Evolutionary conservation across 1,284 basidiomycete species (phyloP), one percentile per base, ranked within the genome.

Genomic region (Boletellus sp.): DNA sequence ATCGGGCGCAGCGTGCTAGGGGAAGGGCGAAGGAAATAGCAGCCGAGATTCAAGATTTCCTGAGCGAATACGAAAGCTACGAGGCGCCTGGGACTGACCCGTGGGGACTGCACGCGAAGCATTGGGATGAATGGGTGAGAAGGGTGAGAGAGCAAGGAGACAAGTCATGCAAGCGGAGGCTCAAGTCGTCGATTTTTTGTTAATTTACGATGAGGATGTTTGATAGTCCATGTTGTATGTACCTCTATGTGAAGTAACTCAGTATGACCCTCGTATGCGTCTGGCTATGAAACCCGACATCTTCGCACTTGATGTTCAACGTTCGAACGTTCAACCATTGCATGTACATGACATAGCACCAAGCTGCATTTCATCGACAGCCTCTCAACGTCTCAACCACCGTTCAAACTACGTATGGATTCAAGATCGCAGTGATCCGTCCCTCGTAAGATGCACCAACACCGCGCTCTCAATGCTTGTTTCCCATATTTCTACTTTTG

Each of bases 401-500:
- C 33, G n/a, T 28, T 16, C 19, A 24, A 21, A 28, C 2, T 19
- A 6, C 16, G 28, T 21, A 28, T 11, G 7, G n/a, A 19, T 15
- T 38, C 26, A 43, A 35, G 44, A 22, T 57, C 11, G 49, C 24
- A 39, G 47, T n/a, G 50, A 47, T 12, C 30, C 40, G 21, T 78
- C 72, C 64, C 74, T 76, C 51, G 60, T 68, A 46, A 88, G 60
- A 54, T 81, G 75, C 32, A 77, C 72, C 60, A 90, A 71, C 51
- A 80, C 82, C 28, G 83, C 85, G 58, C 85, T 80, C 68, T 90
- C 87, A 49, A 90, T 77, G 40, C 82, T 84, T 45, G 78, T 78
- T 68, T 88, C 85, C 87, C 87, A 89, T 47, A 87, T 66, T 61
- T 85, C 81, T 21, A 80, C 72, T 62, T 83, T 83, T 21, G 82